These are phyloP conservation scores for Neonectria magnoliae DNA, from an alignment of 2,329 filamentous ascomycete genomes.

Conservation along the genomic window DNA sequence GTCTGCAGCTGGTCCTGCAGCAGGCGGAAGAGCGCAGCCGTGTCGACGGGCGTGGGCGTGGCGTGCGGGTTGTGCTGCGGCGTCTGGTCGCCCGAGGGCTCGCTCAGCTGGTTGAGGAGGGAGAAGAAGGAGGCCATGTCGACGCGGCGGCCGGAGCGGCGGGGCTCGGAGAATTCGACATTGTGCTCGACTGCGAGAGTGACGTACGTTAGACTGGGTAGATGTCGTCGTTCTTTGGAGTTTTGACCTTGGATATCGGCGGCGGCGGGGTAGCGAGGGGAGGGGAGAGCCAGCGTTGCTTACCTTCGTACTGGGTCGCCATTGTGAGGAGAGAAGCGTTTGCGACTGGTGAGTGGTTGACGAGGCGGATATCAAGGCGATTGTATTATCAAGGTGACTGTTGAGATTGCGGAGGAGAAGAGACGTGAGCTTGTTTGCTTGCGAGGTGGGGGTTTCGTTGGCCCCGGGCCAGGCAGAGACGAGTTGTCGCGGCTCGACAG, in stretches of 20 bases:
- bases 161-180: constrained; percentile 58
- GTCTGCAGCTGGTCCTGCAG: constrained; percentile 68
- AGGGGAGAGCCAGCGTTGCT: constrained; percentile 28
- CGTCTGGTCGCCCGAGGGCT: constrained; percentile 47
- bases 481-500: constrained; percentile 14
- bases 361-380: neutral
- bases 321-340: constrained; percentile 48
- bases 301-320: constrained; percentile 68
- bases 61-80: constrained; percentile 64
- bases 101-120: constrained; percentile 64
- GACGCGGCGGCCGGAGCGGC: constrained; percentile 60
- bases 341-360: neutral
- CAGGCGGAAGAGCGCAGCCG: constrained; percentile 66
- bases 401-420: neutral
- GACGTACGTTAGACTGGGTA: constrained; percentile 11
- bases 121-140: constrained; percentile 73
- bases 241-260: constrained; percentile 18
- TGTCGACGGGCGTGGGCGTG: constrained; percentile 68
- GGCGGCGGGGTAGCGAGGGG: constrained; percentile 13
- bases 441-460: neutral
- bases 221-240: constrained; percentile 8
- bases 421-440: neutral
- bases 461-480: constrained; percentile 17
- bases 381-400: neutral
- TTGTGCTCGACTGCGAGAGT: constrained; percentile 68